phyloP scores from a whole-genome alignment of 2,329 filamentous ascomycete genomes.

The Xylariomycetidae sp. region DNA sequence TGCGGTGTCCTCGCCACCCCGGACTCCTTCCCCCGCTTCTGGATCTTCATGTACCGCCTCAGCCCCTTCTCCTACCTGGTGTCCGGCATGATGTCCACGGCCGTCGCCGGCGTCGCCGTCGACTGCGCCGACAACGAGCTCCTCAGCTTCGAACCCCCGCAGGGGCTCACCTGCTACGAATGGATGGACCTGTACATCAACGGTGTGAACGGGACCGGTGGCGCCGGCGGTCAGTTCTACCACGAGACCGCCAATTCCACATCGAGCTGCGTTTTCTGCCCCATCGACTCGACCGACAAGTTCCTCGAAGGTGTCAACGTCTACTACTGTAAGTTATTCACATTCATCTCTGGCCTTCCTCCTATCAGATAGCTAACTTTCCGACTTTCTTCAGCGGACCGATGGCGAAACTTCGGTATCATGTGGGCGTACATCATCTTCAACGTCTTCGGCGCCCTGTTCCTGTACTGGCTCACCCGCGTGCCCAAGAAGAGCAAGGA shows the following conservation, averaged over 20 bases:
- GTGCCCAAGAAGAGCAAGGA: slow-evolving; percentile 36
- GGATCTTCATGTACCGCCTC: slow-evolving; percentile 72
- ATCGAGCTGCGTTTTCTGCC: slow-evolving; percentile 42
- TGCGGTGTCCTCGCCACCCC: slow-evolving; percentile 67
- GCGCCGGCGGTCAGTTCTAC: too few relatives aligned
- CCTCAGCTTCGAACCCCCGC: slow-evolving; percentile 55
- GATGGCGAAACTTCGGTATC: slow-evolving; percentile 56
- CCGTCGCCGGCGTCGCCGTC: slow-evolving; percentile 56
- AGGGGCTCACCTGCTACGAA: slow-evolving; percentile 46
- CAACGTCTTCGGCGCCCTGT: slow-evolving; percentile 47
- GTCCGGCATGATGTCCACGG: slow-evolving; percentile 58
- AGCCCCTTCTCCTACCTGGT: slow-evolving; percentile 74
- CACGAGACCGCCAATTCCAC: too few relatives aligned
- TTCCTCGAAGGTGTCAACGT: slow-evolving; percentile 35
- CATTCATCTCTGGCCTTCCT: not conserved
- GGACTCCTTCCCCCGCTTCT: slow-evolving; percentile 62
- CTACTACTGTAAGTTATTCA: slow-evolving; percentile 32
- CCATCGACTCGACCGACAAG: slow-evolving; percentile 30
- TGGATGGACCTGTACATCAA: slow-evolving; percentile 50
- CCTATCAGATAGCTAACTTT: too few relatives aligned
- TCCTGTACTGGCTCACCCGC: slow-evolving; percentile 47
- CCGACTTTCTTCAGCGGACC: slow-evolving; percentile 29
- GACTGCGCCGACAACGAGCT: slow-evolving; percentile 62
- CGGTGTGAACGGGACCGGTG: too few relatives aligned
- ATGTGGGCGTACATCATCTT: slow-evolving; percentile 51